A percentile compares a stretch with the other conserved stretches of the same genome.
These are phyloP conservation scores for Lonicera japonica DNA, from an alignment of 129 eudicot species.

Conservation along the genomic window DNA sequence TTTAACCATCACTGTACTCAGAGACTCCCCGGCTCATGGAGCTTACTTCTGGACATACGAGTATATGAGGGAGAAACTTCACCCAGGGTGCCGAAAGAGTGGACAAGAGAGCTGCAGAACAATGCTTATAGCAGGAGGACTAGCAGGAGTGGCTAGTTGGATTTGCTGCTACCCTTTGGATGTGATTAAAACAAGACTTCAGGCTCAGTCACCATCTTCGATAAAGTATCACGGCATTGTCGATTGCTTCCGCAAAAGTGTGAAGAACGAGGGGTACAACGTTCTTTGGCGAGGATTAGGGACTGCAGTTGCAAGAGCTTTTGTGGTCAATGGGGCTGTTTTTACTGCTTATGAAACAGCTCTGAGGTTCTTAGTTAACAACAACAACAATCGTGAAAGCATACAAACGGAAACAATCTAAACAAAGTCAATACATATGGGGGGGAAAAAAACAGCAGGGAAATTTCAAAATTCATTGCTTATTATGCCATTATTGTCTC, in stretches of 20 bases:
- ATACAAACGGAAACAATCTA: conserved; percentile 38
- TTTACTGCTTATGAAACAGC: conserved; percentile 87
- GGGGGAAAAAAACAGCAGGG: too few species aligned
- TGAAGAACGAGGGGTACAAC: conserved; percentile 50
- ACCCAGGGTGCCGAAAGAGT: conserved; percentile 73
- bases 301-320: conserved; percentile 79
- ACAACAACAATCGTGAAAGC: conserved; percentile 17
- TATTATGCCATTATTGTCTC: neutral
- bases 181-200: conserved; percentile 75
- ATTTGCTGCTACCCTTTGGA: conserved; percentile 79
- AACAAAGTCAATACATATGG: neutral
- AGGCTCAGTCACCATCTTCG: conserved; percentile 44
- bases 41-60: conserved; percentile 83
- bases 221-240: conserved; percentile 53
- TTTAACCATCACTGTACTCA: conserved; percentile 56
- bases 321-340: conserved; percentile 78
- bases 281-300: conserved; percentile 77
- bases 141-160: conserved; percentile 95
- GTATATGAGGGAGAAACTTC: conserved; percentile 60
- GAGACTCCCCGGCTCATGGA: conserved; percentile 86
- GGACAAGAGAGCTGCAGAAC: conserved; percentile 73
- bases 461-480: neutral
- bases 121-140: conserved; percentile 85
- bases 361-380: conserved; percentile 47
- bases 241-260: conserved; percentile 63